phyloP scores from a whole-genome alignment of 1,284 basidiomycete genomes.

The Malassezia vespertilionis region DNA sequence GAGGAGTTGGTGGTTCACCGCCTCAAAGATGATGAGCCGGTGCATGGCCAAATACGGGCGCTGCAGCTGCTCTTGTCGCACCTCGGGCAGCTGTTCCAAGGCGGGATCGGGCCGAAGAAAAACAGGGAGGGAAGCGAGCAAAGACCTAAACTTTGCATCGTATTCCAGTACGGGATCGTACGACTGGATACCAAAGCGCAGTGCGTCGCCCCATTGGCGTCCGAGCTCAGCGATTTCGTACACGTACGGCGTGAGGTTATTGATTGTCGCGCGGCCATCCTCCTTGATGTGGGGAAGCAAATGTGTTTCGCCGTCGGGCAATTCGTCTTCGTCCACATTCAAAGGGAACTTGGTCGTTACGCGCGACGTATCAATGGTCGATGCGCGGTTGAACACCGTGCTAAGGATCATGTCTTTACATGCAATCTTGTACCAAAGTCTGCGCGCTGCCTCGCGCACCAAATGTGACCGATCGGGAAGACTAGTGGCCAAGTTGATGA shows the following conservation, averaged over 20 bases:
- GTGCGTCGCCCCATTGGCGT: constrained; percentile 19
- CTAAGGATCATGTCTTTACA: constrained; percentile 12
- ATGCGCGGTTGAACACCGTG: constrained; percentile 19
- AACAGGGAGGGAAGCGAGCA: constrained; percentile 24
- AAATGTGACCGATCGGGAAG: constrained; percentile 33
- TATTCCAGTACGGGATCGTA: constrained; percentile 27
- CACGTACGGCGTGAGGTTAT: constrained; percentile 28
- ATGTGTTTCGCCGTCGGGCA: constrained; percentile 13
- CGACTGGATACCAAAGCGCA: constrained; percentile 20
- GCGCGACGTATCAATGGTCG: constrained; percentile 14
- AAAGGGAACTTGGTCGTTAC: constrained; percentile 27
- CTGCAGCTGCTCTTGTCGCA: constrained; percentile 25
- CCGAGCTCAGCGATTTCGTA: constrained; percentile 27
- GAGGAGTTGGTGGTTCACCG: constrained; percentile 32
- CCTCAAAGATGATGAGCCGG: constrained; percentile 27
- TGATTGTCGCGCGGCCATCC: constrained; percentile 17
- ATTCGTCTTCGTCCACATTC: constrained; percentile 31
- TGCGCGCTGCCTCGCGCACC: constrained; percentile 33
- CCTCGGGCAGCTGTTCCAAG: constrained; percentile 30
- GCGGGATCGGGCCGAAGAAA: constrained; percentile 29
- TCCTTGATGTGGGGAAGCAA: constrained; percentile 13
- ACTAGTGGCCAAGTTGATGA: constrained; percentile 14
- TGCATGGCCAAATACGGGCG: constrained; percentile 33
- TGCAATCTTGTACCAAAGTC: constrained; percentile 21
- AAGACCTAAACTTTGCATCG: constrained; percentile 25